Evolutionary conservation across 169 alveolate genomes (phyloP).

Genomic region (Plasmodium gonderi): DNA sequence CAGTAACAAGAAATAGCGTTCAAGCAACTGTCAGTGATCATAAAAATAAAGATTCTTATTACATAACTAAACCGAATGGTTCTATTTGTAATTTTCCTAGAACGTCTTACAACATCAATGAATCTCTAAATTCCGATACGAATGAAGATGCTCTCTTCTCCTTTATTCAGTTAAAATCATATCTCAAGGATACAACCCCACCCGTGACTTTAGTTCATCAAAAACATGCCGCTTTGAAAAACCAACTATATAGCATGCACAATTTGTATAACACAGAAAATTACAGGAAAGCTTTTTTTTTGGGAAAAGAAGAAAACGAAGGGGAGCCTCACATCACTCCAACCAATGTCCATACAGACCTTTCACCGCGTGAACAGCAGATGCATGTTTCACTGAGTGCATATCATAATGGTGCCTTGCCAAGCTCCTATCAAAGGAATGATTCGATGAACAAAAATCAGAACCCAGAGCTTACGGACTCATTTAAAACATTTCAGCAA

Average conservation of each 20-base stretch:
- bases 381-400: too few species aligned
- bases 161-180: constrained; percentile 48
- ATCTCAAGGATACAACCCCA: constrained; percentile 12
- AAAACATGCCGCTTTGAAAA: constrained; percentile 52
- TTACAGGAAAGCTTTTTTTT: constrained; percentile 18
- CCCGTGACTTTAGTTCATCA: constrained; percentile 44
- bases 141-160: neutral
- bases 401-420: too few species aligned
- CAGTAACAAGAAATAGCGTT: constrained; percentile 47
- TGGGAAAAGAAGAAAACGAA: neutral
- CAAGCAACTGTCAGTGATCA: constrained; percentile 21
- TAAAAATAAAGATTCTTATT: constrained; percentile 36
- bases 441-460: neutral
- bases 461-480: neutral
- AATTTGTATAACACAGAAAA: constrained; percentile 30
- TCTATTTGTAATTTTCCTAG: constrained; percentile 51
- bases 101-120: constrained; percentile 24
- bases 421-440: too few species aligned
- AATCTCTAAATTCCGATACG: constrained; percentile 17
- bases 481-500: constrained; percentile 19
- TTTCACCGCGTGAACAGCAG: neutral
- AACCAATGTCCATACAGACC: neutral
- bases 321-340: neutral
- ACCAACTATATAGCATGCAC: constrained; percentile 42
- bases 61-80: constrained; percentile 66